A percentile compares a stretch with the other conserved stretches of the same genome.
Evolutionary conservation across 2,329 filamentous ascomycete species (phyloP).

Genomic region (Rutstroemia sp.): DNA sequence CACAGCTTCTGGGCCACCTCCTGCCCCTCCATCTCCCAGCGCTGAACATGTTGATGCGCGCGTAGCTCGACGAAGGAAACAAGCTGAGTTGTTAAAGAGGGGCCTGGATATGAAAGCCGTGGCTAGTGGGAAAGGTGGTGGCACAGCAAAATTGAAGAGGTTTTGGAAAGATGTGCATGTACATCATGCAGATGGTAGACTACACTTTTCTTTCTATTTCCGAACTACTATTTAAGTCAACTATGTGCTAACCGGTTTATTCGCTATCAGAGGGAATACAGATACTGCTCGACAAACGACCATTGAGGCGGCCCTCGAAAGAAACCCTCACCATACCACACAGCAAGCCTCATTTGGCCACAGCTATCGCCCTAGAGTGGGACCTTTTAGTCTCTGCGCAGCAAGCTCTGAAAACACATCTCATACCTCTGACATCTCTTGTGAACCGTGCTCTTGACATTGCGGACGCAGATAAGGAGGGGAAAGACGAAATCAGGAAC

Average conservation of each 20-base stretch:
- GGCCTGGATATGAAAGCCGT: conserved; percentile 41
- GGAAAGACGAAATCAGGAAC: conserved; percentile 46
- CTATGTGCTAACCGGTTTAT: conserved; percentile 7
- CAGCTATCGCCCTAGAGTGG: conserved; percentile 88
- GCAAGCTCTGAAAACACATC: conserved; percentile 77
- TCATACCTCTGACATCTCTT: conserved; percentile 85
- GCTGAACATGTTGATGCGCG: conserved; percentile 33
- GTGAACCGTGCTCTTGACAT: conserved; percentile 80
- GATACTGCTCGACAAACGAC: conserved; percentile 69
- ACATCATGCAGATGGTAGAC: conserved; percentile 54
- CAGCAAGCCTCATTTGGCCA: conserved; percentile 73
- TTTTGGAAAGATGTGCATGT: conserved; percentile 87
- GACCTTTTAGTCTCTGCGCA: conserved; percentile 74
- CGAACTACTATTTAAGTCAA: background rate
- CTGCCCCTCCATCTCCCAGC: conserved; percentile 43
- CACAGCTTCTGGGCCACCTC: conserved; percentile 52
- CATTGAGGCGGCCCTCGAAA: conserved; percentile 74
- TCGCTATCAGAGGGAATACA: conserved; percentile 32
- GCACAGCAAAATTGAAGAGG: conserved; percentile 49
- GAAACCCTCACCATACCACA: conserved; percentile 62
- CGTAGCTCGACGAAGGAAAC: conserved; percentile 43
- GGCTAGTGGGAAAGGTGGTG: conserved; percentile 32
- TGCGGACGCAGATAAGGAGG: conserved; percentile 50
- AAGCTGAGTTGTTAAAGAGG: conserved; percentile 47
- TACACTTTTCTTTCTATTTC: background rate